phyloP scores from a whole-genome alignment of 176 grass and related monocot genomes.

The Avena atlantica region DNA sequence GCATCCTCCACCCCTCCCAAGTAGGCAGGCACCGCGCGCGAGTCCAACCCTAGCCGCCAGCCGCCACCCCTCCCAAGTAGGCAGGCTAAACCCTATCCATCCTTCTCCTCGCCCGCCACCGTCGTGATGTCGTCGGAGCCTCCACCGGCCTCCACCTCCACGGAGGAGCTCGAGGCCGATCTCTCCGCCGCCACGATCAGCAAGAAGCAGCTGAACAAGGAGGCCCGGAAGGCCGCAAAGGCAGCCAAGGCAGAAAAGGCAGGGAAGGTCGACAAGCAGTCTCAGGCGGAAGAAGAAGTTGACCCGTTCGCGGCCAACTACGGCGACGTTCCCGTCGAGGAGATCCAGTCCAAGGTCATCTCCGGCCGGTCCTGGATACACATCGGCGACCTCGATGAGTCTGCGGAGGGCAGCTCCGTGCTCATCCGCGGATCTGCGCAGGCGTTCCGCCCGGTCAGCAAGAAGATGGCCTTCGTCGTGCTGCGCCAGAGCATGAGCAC shows the following conservation, averaged over 20 bases:
- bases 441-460: slow-evolving; percentile 71
- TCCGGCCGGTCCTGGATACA: slow-evolving; percentile 65
- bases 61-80: no score
- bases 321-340: slow-evolving; percentile 68
- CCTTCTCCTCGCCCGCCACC: neutral
- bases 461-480: slow-evolving; percentile 97
- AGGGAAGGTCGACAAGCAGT: slow-evolving; percentile 44
- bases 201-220: slow-evolving; percentile 83
- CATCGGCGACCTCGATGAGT: slow-evolving; percentile 48
- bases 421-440: slow-evolving; percentile 76
- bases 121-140: slow-evolving; percentile 57
- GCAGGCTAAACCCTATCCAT: slow-evolving; percentile 20
- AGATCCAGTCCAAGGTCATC: slow-evolving; percentile 82
- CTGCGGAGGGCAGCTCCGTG: slow-evolving; percentile 50
- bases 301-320: slow-evolving; percentile 69
- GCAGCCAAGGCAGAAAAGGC: slow-evolving; percentile 65
- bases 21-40: no score
- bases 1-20: no score
- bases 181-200: slow-evolving; percentile 37
- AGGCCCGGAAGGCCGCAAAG: slow-evolving; percentile 82
- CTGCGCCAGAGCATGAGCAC: slow-evolving; percentile 79
- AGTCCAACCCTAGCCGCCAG: no score
- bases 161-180: neutral
- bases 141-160: neutral
- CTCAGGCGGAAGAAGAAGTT: slow-evolving; percentile 14